These are phyloP conservation scores for Geotrichum europaeum DNA, from an alignment of 1,139 yeast genomes.

Conservation along the genomic window DNA sequence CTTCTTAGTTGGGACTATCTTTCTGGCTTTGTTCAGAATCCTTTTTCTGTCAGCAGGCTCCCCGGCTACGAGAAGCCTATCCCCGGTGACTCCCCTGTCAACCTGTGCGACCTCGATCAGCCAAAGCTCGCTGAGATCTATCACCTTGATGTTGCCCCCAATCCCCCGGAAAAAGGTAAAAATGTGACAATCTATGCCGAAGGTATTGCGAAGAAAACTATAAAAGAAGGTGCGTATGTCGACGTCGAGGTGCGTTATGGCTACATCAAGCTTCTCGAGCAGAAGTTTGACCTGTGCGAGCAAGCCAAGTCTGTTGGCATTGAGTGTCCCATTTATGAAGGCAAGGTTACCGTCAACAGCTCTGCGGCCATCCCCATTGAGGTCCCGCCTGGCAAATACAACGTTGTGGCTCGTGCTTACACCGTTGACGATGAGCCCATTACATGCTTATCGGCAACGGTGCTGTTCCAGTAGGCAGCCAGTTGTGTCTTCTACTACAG, in stretches of 20 bases:
- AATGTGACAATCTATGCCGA: slow-evolving; percentile 72
- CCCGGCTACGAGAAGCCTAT: slow-evolving; percentile 34
- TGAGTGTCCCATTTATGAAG: slow-evolving; percentile 70
- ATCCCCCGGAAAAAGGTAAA: slow-evolving; percentile 80
- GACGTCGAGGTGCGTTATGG: slow-evolving; percentile 92
- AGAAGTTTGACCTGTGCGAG: slow-evolving; percentile 86
- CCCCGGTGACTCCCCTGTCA: slow-evolving; percentile 85
- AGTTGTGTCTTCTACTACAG: not conserved
- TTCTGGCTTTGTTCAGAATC: not conserved
- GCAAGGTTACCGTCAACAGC: slow-evolving; percentile 59
- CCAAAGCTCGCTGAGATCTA: slow-evolving; percentile 59
- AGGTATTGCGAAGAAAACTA: slow-evolving; percentile 51
- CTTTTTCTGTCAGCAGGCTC: not conserved
- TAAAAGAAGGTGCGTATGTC: slow-evolving; percentile 83
- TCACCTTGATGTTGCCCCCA: slow-evolving; percentile 60
- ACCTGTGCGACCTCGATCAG: slow-evolving; percentile 60
- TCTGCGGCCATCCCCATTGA: slow-evolving; percentile 81
- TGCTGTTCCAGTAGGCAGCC: slow-evolving; percentile 33
- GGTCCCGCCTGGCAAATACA: slow-evolving; percentile 91
- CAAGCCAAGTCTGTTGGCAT: slow-evolving; percentile 62
- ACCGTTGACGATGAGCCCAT: slow-evolving; percentile 73
- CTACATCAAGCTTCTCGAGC: slow-evolving; percentile 74
- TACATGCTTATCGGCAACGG: slow-evolving; percentile 78
- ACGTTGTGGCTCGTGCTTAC: slow-evolving; percentile 81
- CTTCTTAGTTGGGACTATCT: not conserved